Percentiles rank a stretch among this genome's conserved stretches.
phyloP scores from a whole-genome alignment of 2,329 filamentous ascomycete genomes.

The Botrytis byssoidea region DNA sequence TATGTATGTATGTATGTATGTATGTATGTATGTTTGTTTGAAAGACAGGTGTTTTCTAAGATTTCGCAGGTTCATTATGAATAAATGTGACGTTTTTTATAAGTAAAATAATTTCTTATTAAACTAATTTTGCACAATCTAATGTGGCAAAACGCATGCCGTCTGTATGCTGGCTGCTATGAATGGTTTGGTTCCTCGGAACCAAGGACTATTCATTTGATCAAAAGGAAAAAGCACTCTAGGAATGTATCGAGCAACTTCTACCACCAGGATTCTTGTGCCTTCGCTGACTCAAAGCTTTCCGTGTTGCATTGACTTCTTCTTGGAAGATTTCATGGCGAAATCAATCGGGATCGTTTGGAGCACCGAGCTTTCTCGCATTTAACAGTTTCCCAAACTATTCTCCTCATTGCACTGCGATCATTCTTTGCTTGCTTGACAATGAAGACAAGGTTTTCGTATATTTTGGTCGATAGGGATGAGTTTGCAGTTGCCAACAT shows the following conservation, averaged over 20 bases:
- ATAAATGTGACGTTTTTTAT: too few relatives aligned
- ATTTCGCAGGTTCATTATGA: not conserved
- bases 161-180: not conserved
- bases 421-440: not conserved
- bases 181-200: not conserved
- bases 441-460: not conserved
- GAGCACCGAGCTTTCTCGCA: not conserved
- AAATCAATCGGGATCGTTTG: not conserved
- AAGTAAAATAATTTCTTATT: not conserved
- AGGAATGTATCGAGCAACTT: not conserved
- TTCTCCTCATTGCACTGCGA: not conserved
- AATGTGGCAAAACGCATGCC: not conserved
- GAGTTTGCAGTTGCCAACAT: not conserved
- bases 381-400: not conserved
- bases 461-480: accelerated
- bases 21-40: too few relatives aligned
- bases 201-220: not conserved
- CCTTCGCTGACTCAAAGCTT: not conserved
- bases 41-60: accelerated
- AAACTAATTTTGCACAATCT: not conserved
- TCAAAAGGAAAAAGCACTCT: not conserved
- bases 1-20: not conserved
- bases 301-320: not conserved
- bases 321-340: not conserved
- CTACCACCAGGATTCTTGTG: not conserved